A percentile compares a stretch with the other conserved stretches of the same genome.
These are phyloP conservation scores for Ensete glaucum DNA, from an alignment of 176 grass and related monocot genomes.

Conservation along the genomic window DNA sequence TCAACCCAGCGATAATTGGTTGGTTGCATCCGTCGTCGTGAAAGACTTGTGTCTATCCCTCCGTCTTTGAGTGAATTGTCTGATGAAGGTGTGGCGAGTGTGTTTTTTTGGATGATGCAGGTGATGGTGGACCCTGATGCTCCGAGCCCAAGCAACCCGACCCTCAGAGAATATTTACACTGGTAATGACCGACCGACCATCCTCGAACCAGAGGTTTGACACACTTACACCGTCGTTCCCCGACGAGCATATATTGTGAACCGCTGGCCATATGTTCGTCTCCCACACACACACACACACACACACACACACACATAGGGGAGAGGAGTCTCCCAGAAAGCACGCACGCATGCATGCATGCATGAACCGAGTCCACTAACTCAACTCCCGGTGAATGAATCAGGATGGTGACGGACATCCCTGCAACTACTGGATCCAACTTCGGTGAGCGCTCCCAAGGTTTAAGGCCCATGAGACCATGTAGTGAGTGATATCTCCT, in stretches of 20 bases:
- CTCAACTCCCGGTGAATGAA: not conserved
- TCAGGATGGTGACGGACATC: slow-evolving; percentile 76
- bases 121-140: slow-evolving; percentile 73
- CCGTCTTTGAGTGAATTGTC: slow-evolving; percentile 7
- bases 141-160: slow-evolving; percentile 58
- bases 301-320: no score
- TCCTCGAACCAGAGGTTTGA: no score
- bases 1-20: not conserved
- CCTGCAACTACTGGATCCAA: slow-evolving; percentile 45
- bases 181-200: slow-evolving; percentile 31
- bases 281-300: no score
- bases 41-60: not conserved
- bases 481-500: not conserved
- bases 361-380: not conserved
- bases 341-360: not conserved
- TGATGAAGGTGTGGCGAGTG: not conserved
- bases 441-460: slow-evolving; percentile 34
- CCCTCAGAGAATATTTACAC: slow-evolving; percentile 71
- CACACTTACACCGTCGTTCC: no score
- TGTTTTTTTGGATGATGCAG: slow-evolving; percentile 28
- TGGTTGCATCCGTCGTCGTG: not conserved
- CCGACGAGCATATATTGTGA: no score
- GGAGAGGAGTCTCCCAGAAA: no score
- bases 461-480: not conserved
- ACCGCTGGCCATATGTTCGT: no score